A percentile compares a stretch with the other conserved stretches of the same genome.
These are phyloP conservation scores for Warburgia ugandensis DNA, from an alignment of 164 flowering plant species.

Conservation along the genomic window DNA sequence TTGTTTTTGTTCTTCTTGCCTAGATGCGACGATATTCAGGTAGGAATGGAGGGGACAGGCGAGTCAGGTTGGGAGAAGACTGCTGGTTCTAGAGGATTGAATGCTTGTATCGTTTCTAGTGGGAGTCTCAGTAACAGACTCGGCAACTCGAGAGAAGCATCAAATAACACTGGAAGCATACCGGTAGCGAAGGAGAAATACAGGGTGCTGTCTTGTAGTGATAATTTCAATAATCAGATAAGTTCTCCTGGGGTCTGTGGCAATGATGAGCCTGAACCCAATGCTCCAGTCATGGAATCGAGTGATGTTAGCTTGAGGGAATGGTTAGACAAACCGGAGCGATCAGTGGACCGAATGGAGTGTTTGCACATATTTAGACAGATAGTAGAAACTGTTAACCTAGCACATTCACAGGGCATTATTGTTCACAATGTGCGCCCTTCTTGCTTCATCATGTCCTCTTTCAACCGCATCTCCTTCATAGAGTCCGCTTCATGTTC, in stretches of 20 bases:
- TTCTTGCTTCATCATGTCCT: conserved; percentile 91
- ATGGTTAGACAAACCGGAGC: conserved; percentile 80
- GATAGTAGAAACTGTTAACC: conserved; percentile 69
- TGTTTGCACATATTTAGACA: conserved; percentile 86
- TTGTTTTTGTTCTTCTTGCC: too few species aligned
- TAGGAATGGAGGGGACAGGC: conserved; percentile 75
- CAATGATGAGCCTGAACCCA: conserved; percentile 25
- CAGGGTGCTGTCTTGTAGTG: conserved; percentile 17
- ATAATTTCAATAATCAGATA: conserved; percentile 28
- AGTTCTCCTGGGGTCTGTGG: conserved; percentile 38
- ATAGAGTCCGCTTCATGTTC: conserved; percentile 97
- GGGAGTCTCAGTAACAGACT: conserved; percentile 28
- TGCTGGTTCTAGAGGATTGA: conserved; percentile 51
- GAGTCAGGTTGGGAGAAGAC: conserved; percentile 50
- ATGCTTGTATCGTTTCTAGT: conserved; percentile 37
- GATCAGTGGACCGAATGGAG: conserved; percentile 63
- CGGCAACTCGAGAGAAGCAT: conserved; percentile 29
- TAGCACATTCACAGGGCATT: conserved; percentile 84
- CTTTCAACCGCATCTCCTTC: conserved; percentile 79
- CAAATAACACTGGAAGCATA: conserved; percentile 22
- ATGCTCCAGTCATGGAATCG: conserved; percentile 29
- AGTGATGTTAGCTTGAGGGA: conserved; percentile 81
- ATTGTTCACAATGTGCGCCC: conserved; percentile 89
- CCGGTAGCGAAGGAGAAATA: conserved; percentile 23
- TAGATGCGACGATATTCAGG: too few species aligned